These are phyloP conservation scores for Tribonema minus DNA, from an alignment of 108 stramenopile species.

Conservation along the genomic window DNA sequence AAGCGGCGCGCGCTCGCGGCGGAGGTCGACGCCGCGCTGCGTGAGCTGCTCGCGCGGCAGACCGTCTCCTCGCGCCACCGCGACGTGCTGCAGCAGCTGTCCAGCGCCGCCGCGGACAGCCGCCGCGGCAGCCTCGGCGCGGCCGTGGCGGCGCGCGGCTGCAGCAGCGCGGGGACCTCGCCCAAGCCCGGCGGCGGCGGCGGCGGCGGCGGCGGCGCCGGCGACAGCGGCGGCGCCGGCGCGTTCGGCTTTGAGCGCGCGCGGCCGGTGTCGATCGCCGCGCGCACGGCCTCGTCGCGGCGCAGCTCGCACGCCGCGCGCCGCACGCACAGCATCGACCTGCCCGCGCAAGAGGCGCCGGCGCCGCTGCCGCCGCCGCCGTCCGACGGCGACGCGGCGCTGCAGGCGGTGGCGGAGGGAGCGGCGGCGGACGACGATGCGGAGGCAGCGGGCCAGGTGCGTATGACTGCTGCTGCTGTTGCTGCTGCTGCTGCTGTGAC, in stretches of 20 bases:
- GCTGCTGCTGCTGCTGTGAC: too few species aligned
- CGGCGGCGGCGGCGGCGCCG: not conserved
- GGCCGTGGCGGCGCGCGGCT: not conserved
- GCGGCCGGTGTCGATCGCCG: not conserved
- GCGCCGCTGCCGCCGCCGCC: conserved; percentile 1
- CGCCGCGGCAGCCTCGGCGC: not conserved
- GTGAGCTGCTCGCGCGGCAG: too few species aligned
- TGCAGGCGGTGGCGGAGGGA: too few species aligned
- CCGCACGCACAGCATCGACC: not conserved
- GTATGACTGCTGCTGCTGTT: too few species aligned
- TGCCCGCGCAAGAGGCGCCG: not conserved
- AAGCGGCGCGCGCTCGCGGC: too few species aligned
- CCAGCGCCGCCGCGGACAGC: not conserved
- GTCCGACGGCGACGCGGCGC: too few species aligned
- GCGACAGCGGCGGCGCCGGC: not conserved
- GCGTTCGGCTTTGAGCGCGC: not conserved
- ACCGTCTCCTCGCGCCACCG: too few species aligned
- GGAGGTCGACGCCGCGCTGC: too few species aligned
- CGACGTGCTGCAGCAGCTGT: too few species aligned
- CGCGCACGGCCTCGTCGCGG: not conserved
- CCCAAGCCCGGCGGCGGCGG: not conserved
- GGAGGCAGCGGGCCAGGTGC: too few species aligned
- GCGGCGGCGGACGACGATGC: too few species aligned
- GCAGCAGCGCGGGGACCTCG: not conserved
- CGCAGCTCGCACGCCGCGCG: not conserved